Conservation (phyloP, 108 stramenopile species). For the Licmophora abbreviata region DNA sequence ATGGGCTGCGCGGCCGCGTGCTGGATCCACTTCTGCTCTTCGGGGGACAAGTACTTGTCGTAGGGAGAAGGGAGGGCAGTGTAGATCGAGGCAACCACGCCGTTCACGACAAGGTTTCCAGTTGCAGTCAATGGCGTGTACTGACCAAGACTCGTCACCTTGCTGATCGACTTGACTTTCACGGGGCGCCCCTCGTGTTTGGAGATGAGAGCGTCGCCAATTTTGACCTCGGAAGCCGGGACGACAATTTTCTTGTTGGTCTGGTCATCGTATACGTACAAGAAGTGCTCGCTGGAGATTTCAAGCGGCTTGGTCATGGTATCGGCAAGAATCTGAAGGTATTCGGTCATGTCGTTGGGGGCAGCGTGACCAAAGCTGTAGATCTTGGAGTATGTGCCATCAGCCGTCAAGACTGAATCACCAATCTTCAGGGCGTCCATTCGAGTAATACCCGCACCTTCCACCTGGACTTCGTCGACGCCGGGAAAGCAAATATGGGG, state of each 20-base stretch:
- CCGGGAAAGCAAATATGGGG: conserved; percentile 5
- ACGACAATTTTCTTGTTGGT: no score
- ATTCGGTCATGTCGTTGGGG: neutral
- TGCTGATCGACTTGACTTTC: no score
- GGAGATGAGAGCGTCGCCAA: neutral
- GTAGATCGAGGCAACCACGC: neutral
- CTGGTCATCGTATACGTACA: neutral
- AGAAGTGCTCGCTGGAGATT: conserved; percentile 1
- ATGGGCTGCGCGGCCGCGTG: no score
- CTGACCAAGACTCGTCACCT: no score
- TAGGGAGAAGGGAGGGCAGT: neutral
- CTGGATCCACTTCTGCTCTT: no score
- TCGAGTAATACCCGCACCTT: neutral
- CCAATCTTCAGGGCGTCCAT: neutral
- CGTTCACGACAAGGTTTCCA: conserved; percentile 4
- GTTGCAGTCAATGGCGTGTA: conserved; percentile 5
- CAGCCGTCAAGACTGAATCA: neutral
- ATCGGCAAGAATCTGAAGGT: neutral
- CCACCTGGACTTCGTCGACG: neutral
- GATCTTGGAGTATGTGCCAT: neutral
- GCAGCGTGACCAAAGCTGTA: conserved; percentile 1
- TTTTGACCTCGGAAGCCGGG: neutral
- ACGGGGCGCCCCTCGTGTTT: no score
- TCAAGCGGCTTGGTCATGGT: neutral
- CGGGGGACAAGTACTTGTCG: no score